These are phyloP conservation scores for Podaxis mareebaensis DNA, from an alignment of 768 basidiomycete species.

Conservation along the genomic window DNA sequence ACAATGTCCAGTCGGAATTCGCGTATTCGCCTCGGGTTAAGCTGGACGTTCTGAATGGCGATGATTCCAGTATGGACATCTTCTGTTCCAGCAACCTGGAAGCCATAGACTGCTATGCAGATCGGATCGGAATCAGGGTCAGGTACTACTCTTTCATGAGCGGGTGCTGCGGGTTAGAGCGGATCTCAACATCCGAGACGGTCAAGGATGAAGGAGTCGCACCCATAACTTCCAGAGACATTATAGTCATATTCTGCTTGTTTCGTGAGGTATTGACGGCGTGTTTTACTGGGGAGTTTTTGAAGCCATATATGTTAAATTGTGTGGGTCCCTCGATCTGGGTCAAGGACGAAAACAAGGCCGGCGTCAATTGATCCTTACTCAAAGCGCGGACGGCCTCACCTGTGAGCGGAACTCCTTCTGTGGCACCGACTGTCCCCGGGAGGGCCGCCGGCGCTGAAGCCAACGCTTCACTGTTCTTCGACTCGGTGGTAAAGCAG, in stretches of 20 bases:
- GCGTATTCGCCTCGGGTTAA: slow-evolving; percentile 44
- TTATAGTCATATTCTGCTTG: slow-evolving; percentile 72
- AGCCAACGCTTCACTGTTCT: slow-evolving; percentile 56
- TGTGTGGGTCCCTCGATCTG: slow-evolving; percentile 78
- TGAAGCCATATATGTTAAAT: slow-evolving; percentile 66
- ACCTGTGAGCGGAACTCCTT: slow-evolving; percentile 53
- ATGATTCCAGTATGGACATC: slow-evolving; percentile 50
- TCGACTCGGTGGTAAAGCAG: slow-evolving; percentile 63
- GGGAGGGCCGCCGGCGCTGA: slow-evolving; percentile 25
- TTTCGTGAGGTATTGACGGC: slow-evolving; percentile 41
- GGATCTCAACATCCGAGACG: neutral
- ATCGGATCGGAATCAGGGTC: slow-evolving; percentile 69
- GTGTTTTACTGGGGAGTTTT: slow-evolving; percentile 45
- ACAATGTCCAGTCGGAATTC: slow-evolving; percentile 52
- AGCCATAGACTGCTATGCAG: slow-evolving; percentile 70
- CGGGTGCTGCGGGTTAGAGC: slow-evolving; percentile 47
- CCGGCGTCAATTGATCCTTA: neutral
- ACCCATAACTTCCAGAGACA: slow-evolving; percentile 90
- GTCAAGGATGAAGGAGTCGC: slow-evolving; percentile 22
- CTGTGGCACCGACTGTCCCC: slow-evolving; percentile 18
- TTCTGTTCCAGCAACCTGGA: slow-evolving; percentile 51
- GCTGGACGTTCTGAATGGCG: slow-evolving; percentile 41
- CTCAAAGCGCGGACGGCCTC: slow-evolving; percentile 11
- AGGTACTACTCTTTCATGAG: slow-evolving; percentile 58
- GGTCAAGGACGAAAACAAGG: slow-evolving; percentile 3